Conservation (phyloP, 179 eudicot genomes). For the Beta corolliflora region DNA sequence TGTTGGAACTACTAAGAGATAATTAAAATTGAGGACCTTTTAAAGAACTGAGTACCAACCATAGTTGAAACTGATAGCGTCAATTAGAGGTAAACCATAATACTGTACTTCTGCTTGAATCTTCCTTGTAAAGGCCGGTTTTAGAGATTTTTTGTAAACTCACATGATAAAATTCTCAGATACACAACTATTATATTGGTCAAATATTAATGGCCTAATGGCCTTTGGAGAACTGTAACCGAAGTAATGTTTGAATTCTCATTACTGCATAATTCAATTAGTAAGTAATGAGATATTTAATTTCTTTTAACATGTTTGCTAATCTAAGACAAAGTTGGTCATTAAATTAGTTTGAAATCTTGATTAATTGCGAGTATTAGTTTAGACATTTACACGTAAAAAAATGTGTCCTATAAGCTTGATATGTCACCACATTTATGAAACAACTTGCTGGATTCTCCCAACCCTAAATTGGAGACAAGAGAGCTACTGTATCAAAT, state of each 20-base stretch:
- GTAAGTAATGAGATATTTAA: slow-evolving; percentile 8
- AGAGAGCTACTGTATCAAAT: no score
- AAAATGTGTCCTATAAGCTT: not conserved
- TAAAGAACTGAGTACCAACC: no score
- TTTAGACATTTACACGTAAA: not conserved
- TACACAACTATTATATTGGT: not conserved
- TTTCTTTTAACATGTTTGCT: slow-evolving; percentile 9
- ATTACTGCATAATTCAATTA: slow-evolving; percentile 16
- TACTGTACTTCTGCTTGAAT: no score
- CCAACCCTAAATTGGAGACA: not conserved
- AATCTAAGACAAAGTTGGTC: not conserved
- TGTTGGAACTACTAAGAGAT: no score
- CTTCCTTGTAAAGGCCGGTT: no score
- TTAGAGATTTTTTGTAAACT: not conserved
- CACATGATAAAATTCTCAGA: not conserved
- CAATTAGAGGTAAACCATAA: no score
- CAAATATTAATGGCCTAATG: slow-evolving; percentile 10
- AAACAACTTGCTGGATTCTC: slow-evolving; percentile 8
- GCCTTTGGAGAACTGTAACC: slow-evolving; percentile 9
- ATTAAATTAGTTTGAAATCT: not conserved
- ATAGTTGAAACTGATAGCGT: no score
- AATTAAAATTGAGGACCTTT: no score
- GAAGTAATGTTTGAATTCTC: not conserved
- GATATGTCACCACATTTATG: slow-evolving; percentile 1
- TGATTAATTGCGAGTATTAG: not conserved